phyloP scores from a whole-genome alignment of 2,329 filamentous ascomycete genomes.

The Coniochaeta sp. region DNA sequence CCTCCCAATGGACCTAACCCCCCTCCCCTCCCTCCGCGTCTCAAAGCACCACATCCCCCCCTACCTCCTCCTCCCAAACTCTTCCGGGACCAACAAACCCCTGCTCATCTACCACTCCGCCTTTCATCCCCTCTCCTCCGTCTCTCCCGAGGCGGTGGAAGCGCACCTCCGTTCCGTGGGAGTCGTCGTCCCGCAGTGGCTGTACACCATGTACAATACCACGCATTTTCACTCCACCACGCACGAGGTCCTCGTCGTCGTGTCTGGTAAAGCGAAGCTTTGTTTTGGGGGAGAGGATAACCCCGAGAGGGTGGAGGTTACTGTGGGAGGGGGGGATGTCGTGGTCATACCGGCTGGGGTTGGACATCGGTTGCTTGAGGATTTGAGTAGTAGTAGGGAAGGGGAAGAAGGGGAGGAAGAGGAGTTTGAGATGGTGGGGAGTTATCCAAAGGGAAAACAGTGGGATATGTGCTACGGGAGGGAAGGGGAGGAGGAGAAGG shows the following conservation, averaged over 20 bases:
- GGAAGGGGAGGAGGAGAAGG: not conserved
- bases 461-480: not conserved
- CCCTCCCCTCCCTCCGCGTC: slow-evolving; percentile 45
- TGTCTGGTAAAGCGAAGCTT: slow-evolving; percentile 48
- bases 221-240: slow-evolving; percentile 63
- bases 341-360: not conserved
- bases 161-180: slow-evolving; percentile 23
- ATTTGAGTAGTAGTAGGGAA: too few species aligned
- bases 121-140: slow-evolving; percentile 38
- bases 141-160: slow-evolving; percentile 44
- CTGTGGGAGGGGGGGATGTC: not conserved
- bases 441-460: not conserved
- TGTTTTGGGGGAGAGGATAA: slow-evolving; percentile 53
- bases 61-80: slow-evolving; percentile 54
- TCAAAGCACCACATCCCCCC: slow-evolving; percentile 52
- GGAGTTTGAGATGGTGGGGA: not conserved
- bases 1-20: slow-evolving; percentile 12
- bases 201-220: slow-evolving; percentile 60
- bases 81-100: slow-evolving; percentile 54
- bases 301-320: slow-evolving; percentile 21
- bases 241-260: slow-evolving; percentile 60
- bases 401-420: too few species aligned
- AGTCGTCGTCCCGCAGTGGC: slow-evolving; percentile 54
- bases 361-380: not conserved
- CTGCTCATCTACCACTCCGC: slow-evolving; percentile 59